phyloP scores from a whole-genome alignment of 768 basidiomycete genomes.

The Mycena latifolia region DNA sequence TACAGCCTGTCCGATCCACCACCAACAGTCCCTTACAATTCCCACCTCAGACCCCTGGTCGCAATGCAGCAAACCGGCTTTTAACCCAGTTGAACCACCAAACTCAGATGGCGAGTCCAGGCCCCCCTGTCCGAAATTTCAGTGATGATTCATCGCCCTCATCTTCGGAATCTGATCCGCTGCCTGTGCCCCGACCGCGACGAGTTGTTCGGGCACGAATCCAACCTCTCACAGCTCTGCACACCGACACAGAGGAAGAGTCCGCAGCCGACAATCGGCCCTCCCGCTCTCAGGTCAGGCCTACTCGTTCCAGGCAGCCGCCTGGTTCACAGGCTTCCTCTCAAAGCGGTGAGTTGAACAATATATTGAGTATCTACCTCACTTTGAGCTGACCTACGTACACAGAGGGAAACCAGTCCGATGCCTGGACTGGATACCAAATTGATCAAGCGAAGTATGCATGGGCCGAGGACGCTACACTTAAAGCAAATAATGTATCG shows the following conservation, averaged over 20 bases:
- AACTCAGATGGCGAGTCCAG: conserved; percentile 21
- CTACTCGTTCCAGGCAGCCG: conserved; percentile 17
- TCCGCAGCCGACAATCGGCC: conserved; percentile 20
- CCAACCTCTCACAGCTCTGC: conserved; percentile 23
- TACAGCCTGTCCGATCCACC: conserved; percentile 20
- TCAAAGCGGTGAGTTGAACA: conserved; percentile 16
- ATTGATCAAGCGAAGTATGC: conserved; percentile 19
- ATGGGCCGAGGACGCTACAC: conserved; percentile 19
- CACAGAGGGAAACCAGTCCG: conserved; percentile 1
- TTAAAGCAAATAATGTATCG: conserved; percentile 18
- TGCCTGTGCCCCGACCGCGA: conserved; percentile 16
- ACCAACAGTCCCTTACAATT: conserved; percentile 21
- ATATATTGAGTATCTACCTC: conserved; percentile 20
- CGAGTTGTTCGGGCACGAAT: conserved; percentile 24
- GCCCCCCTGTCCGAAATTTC: conserved; percentile 15
- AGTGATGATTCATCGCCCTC: conserved; percentile 8
- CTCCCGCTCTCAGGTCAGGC: conserved; percentile 20
- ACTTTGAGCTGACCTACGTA: conserved; percentile 14
- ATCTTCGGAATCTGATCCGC: conserved; percentile 18
- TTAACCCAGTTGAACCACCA: conserved; percentile 20
- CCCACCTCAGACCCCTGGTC: conserved; percentile 23
- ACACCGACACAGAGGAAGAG: conserved; percentile 21
- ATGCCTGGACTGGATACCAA: conserved; percentile 19
- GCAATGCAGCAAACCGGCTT: conserved; percentile 20
- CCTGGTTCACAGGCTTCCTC: conserved; percentile 12